Evolutionary conservation across 441 rosid species (phyloP).

Genomic region (Monsonia emarginata): DNA sequence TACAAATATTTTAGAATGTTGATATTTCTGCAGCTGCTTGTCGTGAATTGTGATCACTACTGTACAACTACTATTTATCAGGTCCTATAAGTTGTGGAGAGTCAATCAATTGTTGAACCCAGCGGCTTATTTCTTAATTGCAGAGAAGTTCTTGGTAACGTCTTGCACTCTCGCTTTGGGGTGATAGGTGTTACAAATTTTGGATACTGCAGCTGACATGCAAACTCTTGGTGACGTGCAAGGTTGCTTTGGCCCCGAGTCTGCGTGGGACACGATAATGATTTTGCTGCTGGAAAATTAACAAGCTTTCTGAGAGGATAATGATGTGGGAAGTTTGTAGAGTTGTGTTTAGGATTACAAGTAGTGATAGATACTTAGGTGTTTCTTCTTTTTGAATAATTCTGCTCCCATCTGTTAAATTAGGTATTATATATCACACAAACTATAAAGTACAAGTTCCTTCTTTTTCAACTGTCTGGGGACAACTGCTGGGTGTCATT

Average conservation of each 20-base stretch:
- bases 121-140: constrained; percentile 17
- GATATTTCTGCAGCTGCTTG: constrained; percentile 19
- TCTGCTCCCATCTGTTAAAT: constrained; percentile 16
- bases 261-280: constrained; percentile 18
- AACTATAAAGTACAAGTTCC: too few relatives aligned
- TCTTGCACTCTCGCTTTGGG: too few relatives aligned
- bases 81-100: constrained; percentile 29
- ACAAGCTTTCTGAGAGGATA: constrained; percentile 21
- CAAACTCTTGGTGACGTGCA: constrained; percentile 19
- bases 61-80: constrained; percentile 13
- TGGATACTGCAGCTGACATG: constrained; percentile 23
- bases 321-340: constrained; percentile 39
- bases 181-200: constrained; percentile 25
- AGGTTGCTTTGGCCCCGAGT: constrained; percentile 16
- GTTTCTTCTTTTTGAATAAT: constrained; percentile 20
- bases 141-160: constrained; percentile 17
- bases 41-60: constrained; percentile 9
- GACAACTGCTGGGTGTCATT: too few relatives aligned
- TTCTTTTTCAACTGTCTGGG: too few relatives aligned
- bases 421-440: constrained; percentile 1
- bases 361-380: constrained; percentile 24
- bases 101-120: constrained; percentile 17
- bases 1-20: constrained; percentile 17
- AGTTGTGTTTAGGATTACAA: constrained; percentile 25
- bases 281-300: constrained; percentile 15